These are phyloP conservation scores for Withania somnifera DNA, from an alignment of 305 asterid genomes.

Conservation along the genomic window DNA sequence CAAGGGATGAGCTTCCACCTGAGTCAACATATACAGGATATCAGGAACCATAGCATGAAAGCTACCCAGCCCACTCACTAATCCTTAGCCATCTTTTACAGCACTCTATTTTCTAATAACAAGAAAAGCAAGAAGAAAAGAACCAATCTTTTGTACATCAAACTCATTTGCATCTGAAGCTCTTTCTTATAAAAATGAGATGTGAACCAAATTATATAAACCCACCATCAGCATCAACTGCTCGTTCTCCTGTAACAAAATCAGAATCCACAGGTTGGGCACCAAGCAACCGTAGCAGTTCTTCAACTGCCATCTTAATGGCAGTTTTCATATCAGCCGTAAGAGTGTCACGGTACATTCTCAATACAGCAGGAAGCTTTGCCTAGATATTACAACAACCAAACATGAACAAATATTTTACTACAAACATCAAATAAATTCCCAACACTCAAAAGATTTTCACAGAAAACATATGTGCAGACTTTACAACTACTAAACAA, in stretches of 20 bases:
- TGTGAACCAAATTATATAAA: conserved; percentile 6
- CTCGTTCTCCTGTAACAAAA: conserved; percentile 67
- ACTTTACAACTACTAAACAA: neutral
- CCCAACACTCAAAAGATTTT: neutral
- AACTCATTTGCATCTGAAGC: neutral
- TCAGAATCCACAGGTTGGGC: conserved; percentile 52
- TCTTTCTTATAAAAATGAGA: neutral
- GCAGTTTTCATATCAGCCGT: conserved; percentile 83
- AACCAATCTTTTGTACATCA: conserved; percentile 1
- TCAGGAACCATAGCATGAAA: conserved; percentile 6
- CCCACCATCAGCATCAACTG: conserved; percentile 76
- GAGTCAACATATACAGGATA: conserved; percentile 17
- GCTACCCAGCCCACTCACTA: neutral
- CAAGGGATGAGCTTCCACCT: conserved; percentile 89
- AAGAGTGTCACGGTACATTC: conserved; percentile 85
- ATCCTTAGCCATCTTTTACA: neutral
- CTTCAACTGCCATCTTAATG: conserved; percentile 70
- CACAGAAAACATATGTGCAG: neutral
- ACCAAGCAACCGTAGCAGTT: conserved; percentile 49
- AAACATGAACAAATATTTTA: neutral
- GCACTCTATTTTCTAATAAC: neutral
- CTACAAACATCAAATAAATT: neutral
- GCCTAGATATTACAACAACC: conserved; percentile 40
- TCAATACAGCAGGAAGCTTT: conserved; percentile 86
- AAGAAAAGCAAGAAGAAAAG: neutral